These are phyloP conservation scores for Zygosaccharomyces pseudorouxii DNA, from an alignment of 805 yeast genomes.

Conservation along the genomic window DNA sequence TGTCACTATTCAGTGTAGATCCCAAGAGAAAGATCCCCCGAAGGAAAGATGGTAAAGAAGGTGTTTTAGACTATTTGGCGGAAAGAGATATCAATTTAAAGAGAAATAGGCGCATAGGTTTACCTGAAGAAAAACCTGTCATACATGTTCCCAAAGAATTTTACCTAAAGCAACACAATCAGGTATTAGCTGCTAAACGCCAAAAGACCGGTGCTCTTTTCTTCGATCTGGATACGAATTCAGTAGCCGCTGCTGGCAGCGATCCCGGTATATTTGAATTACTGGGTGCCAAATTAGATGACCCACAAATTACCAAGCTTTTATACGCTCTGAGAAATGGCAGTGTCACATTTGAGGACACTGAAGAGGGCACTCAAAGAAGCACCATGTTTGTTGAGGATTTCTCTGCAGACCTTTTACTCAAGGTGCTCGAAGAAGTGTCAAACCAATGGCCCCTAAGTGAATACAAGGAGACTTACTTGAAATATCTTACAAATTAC, in stretches of 20 bases:
- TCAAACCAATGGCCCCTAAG: conserved; percentile 35
- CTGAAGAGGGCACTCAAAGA: conserved; percentile 29
- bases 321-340: conserved; percentile 41
- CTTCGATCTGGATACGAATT: conserved; percentile 19
- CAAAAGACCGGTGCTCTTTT: conserved; percentile 22
- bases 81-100: conserved; percentile 31
- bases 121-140: conserved; percentile 28
- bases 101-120: conserved; percentile 35
- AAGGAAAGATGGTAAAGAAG: conserved; percentile 48
- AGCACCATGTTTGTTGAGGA: conserved; percentile 39
- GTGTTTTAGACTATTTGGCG: conserved; percentile 35
- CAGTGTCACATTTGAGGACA: conserved; percentile 39
- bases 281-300: conserved; percentile 32
- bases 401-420: conserved; percentile 29
- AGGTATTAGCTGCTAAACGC: conserved; percentile 17
- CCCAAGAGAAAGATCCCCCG: conserved; percentile 36
- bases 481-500: conserved; percentile 42
- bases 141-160: conserved; percentile 28
- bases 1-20: conserved; percentile 43
- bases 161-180: conserved; percentile 26
- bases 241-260: conserved; percentile 13
- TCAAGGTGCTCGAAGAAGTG: conserved; percentile 33
- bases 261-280: conserved; percentile 32
- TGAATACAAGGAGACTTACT: conserved; percentile 41
- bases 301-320: conserved; percentile 33